Conservation (phyloP, 352 stramenopile species). For the Globisporangium polare region DNA sequence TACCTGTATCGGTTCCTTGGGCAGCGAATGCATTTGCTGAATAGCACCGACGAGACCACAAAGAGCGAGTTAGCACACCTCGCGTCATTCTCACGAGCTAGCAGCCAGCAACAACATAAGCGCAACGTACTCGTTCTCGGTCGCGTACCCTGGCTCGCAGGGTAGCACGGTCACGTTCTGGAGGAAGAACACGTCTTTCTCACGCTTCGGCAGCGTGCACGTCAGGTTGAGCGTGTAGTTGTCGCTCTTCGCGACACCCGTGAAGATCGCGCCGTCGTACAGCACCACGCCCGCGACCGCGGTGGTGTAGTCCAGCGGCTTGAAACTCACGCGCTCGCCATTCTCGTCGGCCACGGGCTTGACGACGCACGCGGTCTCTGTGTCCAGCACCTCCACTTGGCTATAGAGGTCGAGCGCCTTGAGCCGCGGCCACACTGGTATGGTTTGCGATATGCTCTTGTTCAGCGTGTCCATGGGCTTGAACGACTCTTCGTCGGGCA, state of each 20-base stretch:
- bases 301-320: slow-evolving; percentile 22
- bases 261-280: slow-evolving; percentile 35
- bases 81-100: not conserved
- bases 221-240: slow-evolving; percentile 40
- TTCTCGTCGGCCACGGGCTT: not conserved
- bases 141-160: slow-evolving; percentile 44
- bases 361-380: slow-evolving; percentile 35
- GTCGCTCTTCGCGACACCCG: slow-evolving; percentile 18
- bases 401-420: slow-evolving; percentile 56
- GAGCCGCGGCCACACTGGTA: slow-evolving; percentile 47
- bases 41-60: not conserved
- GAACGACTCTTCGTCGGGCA: slow-evolving; percentile 49
- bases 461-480: slow-evolving; percentile 21
- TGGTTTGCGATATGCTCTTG: slow-evolving; percentile 22
- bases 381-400: slow-evolving; percentile 60
- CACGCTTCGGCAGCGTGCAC: slow-evolving; percentile 29
- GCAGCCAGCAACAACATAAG: not conserved
- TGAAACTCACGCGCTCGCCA: slow-evolving; percentile 25
- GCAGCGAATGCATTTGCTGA: slow-evolving; percentile 50
- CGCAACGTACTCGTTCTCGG: slow-evolving; percentile 27
- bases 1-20: slow-evolving; percentile 51
- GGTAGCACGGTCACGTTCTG: slow-evolving; percentile 29
- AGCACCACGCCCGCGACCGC: slow-evolving; percentile 34
- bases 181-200: slow-evolving; percentile 27
- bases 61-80: not conserved